Evolutionary conservation across 371 early-diverging fungal species (phyloP), one percentile per base, ranked within the genome.

Genomic region (Rhizomucor pusillus): DNA sequence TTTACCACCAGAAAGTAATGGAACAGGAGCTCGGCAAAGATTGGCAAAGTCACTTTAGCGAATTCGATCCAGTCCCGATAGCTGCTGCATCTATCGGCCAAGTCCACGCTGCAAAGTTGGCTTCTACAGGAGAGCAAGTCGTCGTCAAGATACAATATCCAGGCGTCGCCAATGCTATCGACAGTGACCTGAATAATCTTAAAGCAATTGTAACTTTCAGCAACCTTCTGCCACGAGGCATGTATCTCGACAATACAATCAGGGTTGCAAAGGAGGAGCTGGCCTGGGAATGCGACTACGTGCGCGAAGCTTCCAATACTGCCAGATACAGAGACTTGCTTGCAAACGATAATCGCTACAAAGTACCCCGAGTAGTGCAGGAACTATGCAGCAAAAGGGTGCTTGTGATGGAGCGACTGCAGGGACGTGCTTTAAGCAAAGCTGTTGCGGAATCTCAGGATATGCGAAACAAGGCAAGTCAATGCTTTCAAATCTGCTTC

Each of bases 31-130:
- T 94, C 33, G 96, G 96, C 0, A 37, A 64, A 1, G 80, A 88
- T 33, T 98, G 97, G 97, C 71, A 75, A 46, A 52, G 76, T 1
- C 64, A 80, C 6, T 94, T 93, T 57, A 51, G 54, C 11, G 54
- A 66, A 5, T 95, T 97, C 65, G 84, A 84, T 45, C 79, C 83
- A 16, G 66, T 77, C 3, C 97, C 97, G 12, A 85, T 94, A 56
- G 97, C 97, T 0, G 97, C 97, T 14, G 98, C 98, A 1, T 96
- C 95, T 5, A 97, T 97, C 46, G 98, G 98, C 4, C 97, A 97
- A 73, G 98, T 97, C 0, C 98, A 97, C 59, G 71, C 73, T 22
- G 94, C 92, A 0, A 74, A 66, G n/a, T 47, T 88, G 5, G 67
- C 71, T 0, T 62, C 68, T 0, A 75, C 65, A 14, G 74, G 74